phyloP scores from a whole-genome alignment of 495 filamentous ascomycete genomes.

The Penicillium angulare region DNA sequence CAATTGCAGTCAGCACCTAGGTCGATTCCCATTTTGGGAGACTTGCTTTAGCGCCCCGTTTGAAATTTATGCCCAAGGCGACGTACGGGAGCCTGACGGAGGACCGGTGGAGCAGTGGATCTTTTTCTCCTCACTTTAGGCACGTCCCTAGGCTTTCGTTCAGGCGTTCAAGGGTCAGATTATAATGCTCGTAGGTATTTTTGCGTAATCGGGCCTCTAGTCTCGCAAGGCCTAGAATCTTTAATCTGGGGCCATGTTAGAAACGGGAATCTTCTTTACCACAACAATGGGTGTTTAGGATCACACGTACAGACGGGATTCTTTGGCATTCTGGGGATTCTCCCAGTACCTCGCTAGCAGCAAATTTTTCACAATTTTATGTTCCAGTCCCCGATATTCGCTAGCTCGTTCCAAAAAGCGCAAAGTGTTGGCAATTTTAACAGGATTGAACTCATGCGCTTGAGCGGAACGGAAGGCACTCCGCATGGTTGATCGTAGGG shows the following conservation, averaged over 20 bases:
- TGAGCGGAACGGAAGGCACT: constrained; percentile 63
- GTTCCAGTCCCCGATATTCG: constrained; percentile 67
- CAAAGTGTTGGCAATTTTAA: constrained; percentile 68
- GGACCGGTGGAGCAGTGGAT: constrained; percentile 19
- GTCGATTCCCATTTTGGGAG: constrained; percentile 13
- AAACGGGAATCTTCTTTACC: constrained; percentile 1
- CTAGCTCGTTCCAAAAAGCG: constrained; percentile 73
- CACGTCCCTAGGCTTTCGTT: constrained; percentile 71
- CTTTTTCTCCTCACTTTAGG: constrained; percentile 48
- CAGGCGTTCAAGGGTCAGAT: constrained; percentile 65
- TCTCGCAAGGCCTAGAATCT: constrained; percentile 27
- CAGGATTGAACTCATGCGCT: constrained; percentile 52
- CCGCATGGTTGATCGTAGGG: constrained; percentile 62
- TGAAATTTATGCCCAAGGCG: constrained; percentile 23
- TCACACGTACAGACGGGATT: constrained; percentile 37
- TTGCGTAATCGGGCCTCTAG: constrained; percentile 29
- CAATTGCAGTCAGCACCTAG: neutral
- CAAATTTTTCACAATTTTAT: constrained; percentile 75
- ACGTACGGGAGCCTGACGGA: constrained; percentile 24
- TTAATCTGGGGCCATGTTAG: constrained; percentile 32
- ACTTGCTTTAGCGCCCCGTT: constrained; percentile 12
- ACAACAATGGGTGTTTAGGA: neutral
- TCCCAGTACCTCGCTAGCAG: constrained; percentile 61
- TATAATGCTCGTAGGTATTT: constrained; percentile 55
- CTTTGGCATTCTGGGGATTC: constrained; percentile 35